Evolutionary conservation across 2,329 filamentous ascomycete species (phyloP), one percentile per base, ranked within the genome.

Genomic region (Aspergillus nomiae): DNA sequence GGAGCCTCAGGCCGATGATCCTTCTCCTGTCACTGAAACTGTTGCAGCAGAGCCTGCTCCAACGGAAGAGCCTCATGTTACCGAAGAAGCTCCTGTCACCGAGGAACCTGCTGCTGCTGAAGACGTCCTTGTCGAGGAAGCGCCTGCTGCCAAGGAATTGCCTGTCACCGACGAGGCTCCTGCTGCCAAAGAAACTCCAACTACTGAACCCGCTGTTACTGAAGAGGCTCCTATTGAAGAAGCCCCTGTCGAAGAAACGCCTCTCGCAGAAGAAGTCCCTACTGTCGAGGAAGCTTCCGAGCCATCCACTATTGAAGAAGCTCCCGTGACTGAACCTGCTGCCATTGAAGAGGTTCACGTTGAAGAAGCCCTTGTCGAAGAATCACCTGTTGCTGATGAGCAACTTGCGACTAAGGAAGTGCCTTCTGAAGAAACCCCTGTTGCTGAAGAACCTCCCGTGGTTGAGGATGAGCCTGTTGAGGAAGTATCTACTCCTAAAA

Each of bases 341-440:
- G 43, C 43, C 46, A 46, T 55, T 45, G 56, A 58, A 41, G 48
- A 51, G 14, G 48, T n/a, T 30, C 48, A 2, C 58, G 66, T 69
- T 48, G 32, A 63, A 4, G 19, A 53, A 34, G 56, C 67, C 30
- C 59, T 65, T 24, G 56, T 63, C 56, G 65, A 69, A 38, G 63
- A 68, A 48, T 19, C 30, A 19, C 19, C 48, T 24, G 48, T 50
- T 16, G 30, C 63, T 60, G 56, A 73, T 69, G 26, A 71, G 64
- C 56, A 74, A 73, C 57, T 63, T 24, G 53, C 58, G 24, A 28
- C 50, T 45, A 57, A 55, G 14, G 62, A 63, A 60, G 62, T 60
- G 30, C 53, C 62, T 26, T n/a, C 63, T 38, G 55, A 54, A 21
- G 59, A 63, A 58, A 24, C 53, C 9, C 12, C 48, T 6, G 59